These are phyloP conservation scores for Monosporozyma solicola DNA, from an alignment of 805 yeast species.

Conservation along the genomic window DNA sequence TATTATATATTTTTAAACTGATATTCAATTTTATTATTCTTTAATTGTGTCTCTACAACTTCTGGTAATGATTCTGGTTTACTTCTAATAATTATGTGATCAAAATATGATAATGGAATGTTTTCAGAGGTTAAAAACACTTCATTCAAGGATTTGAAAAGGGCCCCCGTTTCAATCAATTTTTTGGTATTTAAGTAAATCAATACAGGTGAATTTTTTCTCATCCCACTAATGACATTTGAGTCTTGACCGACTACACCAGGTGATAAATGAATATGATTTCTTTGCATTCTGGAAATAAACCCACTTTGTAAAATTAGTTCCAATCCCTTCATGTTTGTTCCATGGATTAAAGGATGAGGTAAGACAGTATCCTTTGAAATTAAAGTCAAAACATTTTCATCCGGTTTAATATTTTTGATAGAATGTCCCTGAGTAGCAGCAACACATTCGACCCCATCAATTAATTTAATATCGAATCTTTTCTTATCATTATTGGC, in stretches of 20 bases:
- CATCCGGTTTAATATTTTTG: slow-evolving; percentile 30
- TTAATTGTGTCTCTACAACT: slow-evolving; percentile 2
- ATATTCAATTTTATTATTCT: slow-evolving; percentile 7
- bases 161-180: slow-evolving; percentile 19
- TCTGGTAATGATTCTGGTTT: not conserved
- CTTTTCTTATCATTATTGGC: slow-evolving; percentile 60
- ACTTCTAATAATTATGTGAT: slow-evolving; percentile 14
- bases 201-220: slow-evolving; percentile 44
- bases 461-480: slow-evolving; percentile 38
- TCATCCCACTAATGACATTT: slow-evolving; percentile 62
- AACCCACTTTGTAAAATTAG: slow-evolving; percentile 47
- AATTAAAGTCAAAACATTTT: slow-evolving; percentile 35
- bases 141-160: slow-evolving; percentile 61
- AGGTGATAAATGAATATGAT: slow-evolving; percentile 79
- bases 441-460: slow-evolving; percentile 41
- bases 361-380: slow-evolving; percentile 35
- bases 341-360: slow-evolving; percentile 65
- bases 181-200: slow-evolving; percentile 50
- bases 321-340: slow-evolving; percentile 41
- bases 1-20: slow-evolving; percentile 3
- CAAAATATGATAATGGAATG: slow-evolving; percentile 20
- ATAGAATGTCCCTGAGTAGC: slow-evolving; percentile 94
- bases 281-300: slow-evolving; percentile 59
- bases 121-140: slow-evolving; percentile 66
- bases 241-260: slow-evolving; percentile 38